Evolutionary conservation across 345 rosid species (phyloP), one percentile per base, ranked within the genome.

Genomic region (Citrus australasica): DNA sequence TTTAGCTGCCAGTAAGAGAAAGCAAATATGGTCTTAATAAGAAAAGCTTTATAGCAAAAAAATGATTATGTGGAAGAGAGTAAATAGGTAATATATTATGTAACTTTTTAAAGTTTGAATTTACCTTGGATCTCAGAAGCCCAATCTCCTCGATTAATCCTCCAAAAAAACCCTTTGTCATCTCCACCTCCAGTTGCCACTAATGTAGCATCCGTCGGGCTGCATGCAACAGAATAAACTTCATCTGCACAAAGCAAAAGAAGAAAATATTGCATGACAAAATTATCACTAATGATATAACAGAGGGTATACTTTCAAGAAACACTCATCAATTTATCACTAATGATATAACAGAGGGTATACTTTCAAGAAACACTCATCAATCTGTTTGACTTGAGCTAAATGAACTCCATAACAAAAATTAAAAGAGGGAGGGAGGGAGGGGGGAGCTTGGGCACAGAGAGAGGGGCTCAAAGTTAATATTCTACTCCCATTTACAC

Each of bases 151-250:
- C 67, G 90, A 55, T 98, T 98, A 53, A 96, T 91, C 81, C 83
- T 92, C 97, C 97, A 96, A 38, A 96, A 88, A 84, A 91, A 92
- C 33, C 87, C 92, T 83, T 67, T 89, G 67, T 96, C 97, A 82
- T 96, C 99, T 74, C 92, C 90, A 74, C 97, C 97, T 24, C 99
- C 98, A 67, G 97, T 94, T 74, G 97, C 99, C 81, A 94, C 99
- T 73, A 90, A 84, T 17, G 82, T 82, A 35, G 97, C 86, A 79
- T 94, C 97, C 46, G 90, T 85, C 65, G 98, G 95, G 56, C 93
- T 91, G 84, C 97, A 92, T 25, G 93, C 90, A 79, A 91, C 87
- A 1, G 92, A 69, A 82, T 91, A 96, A 59, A 94, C 81, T 85
- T 94, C 98, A 83, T 89, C 99, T 93, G 81, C 38, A 28, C 25